phyloP scores from a whole-genome alignment of 148 eudicot genomes.

The Fallopia convolvulus region DNA sequence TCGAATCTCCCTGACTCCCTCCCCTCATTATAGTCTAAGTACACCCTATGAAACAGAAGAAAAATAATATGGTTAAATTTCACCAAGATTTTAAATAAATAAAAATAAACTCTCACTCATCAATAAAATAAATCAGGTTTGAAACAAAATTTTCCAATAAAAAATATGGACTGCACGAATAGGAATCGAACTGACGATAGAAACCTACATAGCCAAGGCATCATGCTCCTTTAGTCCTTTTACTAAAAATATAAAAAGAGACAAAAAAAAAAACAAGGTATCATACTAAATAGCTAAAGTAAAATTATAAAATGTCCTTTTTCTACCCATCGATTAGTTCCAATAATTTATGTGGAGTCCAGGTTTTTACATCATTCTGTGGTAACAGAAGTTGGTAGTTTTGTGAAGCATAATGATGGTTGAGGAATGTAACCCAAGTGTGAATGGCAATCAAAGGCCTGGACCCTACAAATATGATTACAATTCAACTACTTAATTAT shows the following conservation, averaged over 20 bases:
- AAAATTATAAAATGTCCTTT: neutral
- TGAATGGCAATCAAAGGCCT: constrained; percentile 4
- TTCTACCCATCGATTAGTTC: neutral
- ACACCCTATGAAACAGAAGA: no score
- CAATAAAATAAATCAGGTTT: neutral
- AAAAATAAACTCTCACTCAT: neutral
- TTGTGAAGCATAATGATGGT: constrained; percentile 3
- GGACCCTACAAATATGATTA: neutral
- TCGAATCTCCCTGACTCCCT: no score
- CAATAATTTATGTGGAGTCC: neutral
- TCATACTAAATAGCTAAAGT: neutral
- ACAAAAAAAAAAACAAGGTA: neutral
- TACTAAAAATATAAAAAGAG: neutral
- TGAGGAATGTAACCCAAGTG: neutral
- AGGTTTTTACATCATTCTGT: neutral
- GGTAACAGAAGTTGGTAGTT: constrained; percentile 8
- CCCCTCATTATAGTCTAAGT: no score
- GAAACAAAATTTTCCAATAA: neutral
- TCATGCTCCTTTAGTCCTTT: neutral
- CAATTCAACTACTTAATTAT: neutral
- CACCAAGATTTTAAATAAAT: neutral
- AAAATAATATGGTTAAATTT: neutral
- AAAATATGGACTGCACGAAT: neutral
- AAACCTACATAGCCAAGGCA: neutral
- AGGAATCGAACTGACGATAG: neutral